Conservation (phyloP, 169 alveolate genomes). For the Plasmodium blacklocki region DNA sequence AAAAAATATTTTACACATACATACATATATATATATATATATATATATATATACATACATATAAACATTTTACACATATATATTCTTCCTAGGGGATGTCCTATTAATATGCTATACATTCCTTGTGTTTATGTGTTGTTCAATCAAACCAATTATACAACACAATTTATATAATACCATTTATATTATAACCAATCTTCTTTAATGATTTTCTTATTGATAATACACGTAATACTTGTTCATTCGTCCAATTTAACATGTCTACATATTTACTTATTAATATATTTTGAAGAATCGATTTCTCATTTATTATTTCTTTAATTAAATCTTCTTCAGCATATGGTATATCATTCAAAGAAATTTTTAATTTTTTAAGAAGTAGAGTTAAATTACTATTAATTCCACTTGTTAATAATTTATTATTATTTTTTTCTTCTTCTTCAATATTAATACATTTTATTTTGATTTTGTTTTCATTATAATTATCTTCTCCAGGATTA, state of each 20-base stretch:
- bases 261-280: conserved; percentile 33
- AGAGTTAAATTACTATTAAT: conserved; percentile 1
- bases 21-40: background rate
- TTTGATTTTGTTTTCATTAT: conserved; percentile 8
- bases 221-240: conserved; percentile 37
- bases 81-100: too few relatives aligned
- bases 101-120: background rate
- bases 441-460: conserved; percentile 3
- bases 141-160: background rate
- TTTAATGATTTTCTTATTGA: conserved; percentile 45
- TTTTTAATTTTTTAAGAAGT: conserved; percentile 18
- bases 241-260: conserved; percentile 42
- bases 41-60: background rate
- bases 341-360: conserved; percentile 39
- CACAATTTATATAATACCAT: conserved; percentile 20
- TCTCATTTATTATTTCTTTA: conserved; percentile 40
- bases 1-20: background rate
- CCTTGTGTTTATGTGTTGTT: background rate
- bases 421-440: background rate
- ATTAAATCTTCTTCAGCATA: conserved; percentile 51
- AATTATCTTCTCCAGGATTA: background rate
- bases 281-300: conserved; percentile 37
- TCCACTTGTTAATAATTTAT: background rate
- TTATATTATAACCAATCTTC: conserved; percentile 14
- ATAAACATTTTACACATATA: background rate